These are phyloP conservation scores for Beta lomatogona DNA, from an alignment of 179 eudicot species.

Conservation along the genomic window DNA sequence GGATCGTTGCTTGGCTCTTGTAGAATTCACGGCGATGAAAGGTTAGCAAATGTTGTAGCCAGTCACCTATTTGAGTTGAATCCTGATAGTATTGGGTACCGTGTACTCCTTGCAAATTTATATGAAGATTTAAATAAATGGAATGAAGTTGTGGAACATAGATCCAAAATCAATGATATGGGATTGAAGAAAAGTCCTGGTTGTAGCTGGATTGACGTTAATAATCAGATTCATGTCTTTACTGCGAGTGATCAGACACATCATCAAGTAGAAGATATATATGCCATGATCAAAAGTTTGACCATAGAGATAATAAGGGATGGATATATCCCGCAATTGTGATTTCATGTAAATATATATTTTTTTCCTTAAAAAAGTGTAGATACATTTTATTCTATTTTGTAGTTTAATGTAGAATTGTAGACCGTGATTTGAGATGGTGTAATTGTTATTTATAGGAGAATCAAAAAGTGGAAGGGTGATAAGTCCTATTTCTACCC, in stretches of 20 bases:
- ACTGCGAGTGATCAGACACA: conserved; percentile 35
- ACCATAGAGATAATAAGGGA: conserved; percentile 24
- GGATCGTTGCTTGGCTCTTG: conserved; percentile 73
- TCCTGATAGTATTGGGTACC: conserved; percentile 59
- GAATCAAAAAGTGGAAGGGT: too few relatives aligned
- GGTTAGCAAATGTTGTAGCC: conserved; percentile 55
- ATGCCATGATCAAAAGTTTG: conserved; percentile 26
- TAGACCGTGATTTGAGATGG: too few relatives aligned
- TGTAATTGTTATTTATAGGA: too few relatives aligned
- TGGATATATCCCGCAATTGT: conserved; percentile 29
- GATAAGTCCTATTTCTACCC: too few relatives aligned
- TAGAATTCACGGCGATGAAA: conserved; percentile 49
- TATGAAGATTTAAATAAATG: conserved; percentile 51
- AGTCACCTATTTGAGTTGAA: conserved; percentile 48
- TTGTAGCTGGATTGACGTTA: conserved; percentile 78
- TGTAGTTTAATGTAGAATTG: too few relatives aligned
- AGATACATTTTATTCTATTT: too few relatives aligned
- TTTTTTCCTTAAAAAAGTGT: not conserved
- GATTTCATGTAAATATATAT: not conserved
- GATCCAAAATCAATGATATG: conserved; percentile 57
- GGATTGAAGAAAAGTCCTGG: conserved; percentile 62
- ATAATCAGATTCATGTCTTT: conserved; percentile 36
- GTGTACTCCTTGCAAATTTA: conserved; percentile 59
- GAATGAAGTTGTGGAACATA: conserved; percentile 37
- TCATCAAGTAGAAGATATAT: conserved; percentile 18